Conservation (phyloP, 176 grass and related monocot genomes). For the Secale cereale region DNA sequence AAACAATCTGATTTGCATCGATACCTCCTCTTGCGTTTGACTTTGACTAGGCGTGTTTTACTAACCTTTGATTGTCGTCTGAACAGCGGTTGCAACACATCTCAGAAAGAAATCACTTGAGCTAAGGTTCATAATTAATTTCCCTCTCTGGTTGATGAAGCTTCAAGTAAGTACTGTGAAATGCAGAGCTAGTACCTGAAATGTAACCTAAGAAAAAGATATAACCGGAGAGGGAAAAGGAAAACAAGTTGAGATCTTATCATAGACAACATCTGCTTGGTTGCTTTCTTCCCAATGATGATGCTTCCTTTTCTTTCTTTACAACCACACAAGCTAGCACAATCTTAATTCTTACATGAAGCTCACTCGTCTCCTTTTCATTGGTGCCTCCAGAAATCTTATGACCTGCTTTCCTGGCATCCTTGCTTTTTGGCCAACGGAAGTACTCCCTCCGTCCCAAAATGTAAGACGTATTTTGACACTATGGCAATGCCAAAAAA, state of each 20-base stretch:
- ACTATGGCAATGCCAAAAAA: no score
- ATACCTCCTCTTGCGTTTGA: background rate
- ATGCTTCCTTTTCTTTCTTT: background rate
- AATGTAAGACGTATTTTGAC: no score
- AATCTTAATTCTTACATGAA: conserved; percentile 13
- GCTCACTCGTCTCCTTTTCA: background rate
- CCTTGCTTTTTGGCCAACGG: no score
- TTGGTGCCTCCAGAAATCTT: conserved; percentile 1
- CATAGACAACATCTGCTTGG: background rate
- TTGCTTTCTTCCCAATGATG: conserved; percentile 21
- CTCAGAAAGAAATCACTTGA: background rate
- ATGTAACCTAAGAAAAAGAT: background rate
- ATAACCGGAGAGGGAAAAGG: background rate
- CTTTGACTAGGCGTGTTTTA: no score
- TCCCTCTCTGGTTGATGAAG: background rate
- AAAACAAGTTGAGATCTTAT: background rate
- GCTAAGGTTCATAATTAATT: background rate
- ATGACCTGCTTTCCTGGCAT: background rate
- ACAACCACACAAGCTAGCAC: background rate
- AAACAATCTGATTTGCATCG: background rate
- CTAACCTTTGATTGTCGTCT: background rate
- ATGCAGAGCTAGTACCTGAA: background rate
- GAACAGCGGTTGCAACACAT: background rate
- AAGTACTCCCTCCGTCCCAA: no score
- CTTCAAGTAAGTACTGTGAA: background rate